These are phyloP conservation scores for Xylaria flabelliformis DNA, from an alignment of 495 filamentous ascomycete genomes.

Conservation along the genomic window DNA sequence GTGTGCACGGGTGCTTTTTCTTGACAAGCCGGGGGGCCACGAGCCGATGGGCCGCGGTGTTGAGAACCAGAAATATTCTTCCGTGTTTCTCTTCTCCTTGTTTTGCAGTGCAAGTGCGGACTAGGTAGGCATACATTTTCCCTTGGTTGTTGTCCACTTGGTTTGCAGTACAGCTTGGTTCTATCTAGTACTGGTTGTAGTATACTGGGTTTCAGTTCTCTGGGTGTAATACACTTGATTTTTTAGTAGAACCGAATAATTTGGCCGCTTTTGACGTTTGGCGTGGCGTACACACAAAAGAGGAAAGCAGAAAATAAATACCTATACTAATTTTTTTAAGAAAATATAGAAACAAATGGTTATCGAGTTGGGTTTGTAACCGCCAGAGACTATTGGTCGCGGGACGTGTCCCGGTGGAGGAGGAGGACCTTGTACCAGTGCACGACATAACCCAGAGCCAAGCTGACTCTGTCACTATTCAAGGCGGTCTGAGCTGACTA, in stretches of 20 bases:
- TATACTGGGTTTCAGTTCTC: too few relatives aligned
- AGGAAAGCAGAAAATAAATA: conserved; percentile 9
- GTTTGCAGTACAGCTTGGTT: too few relatives aligned
- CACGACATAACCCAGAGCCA: conserved; percentile 22
- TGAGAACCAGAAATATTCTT: conserved; percentile 11
- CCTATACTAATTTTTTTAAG: conserved; percentile 4
- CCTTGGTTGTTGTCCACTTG: not conserved
- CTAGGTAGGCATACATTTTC: not conserved
- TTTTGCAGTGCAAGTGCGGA: not conserved
- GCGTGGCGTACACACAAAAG: conserved; percentile 4
- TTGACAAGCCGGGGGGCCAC: conserved; percentile 15
- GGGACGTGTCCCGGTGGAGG: conserved; percentile 19
- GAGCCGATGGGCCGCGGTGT: conserved; percentile 22
- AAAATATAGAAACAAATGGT: conserved; percentile 7
- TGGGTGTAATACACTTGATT: too few relatives aligned
- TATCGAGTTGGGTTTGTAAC: conserved; percentile 20
- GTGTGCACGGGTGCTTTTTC: conserved; percentile 3
- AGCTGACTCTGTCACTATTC: conserved; percentile 30
- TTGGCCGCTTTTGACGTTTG: conserved; percentile 5
- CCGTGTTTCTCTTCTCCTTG: conserved; percentile 8
- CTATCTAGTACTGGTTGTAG: too few relatives aligned
- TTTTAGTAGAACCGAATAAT: not conserved
- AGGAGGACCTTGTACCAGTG: not conserved
- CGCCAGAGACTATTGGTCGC: conserved; percentile 19
- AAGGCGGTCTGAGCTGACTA: conserved; percentile 35